Base-by-base conservation (phyloP, 345 rosid species). In the Hevea brasiliensis region DNA sequence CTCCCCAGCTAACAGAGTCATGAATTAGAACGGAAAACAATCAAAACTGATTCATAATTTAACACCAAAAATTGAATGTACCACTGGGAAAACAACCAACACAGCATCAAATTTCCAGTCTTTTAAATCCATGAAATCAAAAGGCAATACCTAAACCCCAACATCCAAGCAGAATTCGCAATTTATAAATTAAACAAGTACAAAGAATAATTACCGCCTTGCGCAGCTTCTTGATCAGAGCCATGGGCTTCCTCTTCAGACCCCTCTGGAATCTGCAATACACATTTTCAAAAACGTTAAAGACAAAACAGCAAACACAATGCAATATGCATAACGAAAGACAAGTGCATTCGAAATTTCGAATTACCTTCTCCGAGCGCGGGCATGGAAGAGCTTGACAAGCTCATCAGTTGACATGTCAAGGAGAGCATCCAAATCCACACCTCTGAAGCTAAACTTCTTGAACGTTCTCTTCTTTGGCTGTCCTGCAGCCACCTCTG, bases 261-360 rank as follows among this genome's bases (percentile, higher is more conserved):
- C 98, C 98, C 71, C 98, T 90, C 80, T 89, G 87, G 82, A 94
- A 94, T 93, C 98, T 94, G 77, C 18, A 72, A 24, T 53, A 11
- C 5, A 24, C 18, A 51, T 21, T 11, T 23, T n/a, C 37, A 61
- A 61, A 63, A 20, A 57, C 44, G 70, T 12, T 35, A 20, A 10
- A 47, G 24, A 63, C 29, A 60, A 21, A 32, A 24, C 6, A 27
- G 6, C 9, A 63, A 6, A 21, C 53, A 64, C n/a, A 35, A 27
- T 8, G 7, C 15, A 26, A 68, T 20, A 10, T 2, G 1, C 10
- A 18, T 3, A 41, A 12, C 15, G 21, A 45, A 27, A 48, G 17
- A 45, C 7, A 24, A 29, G 50, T 4, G 6, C 4, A 18, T 2
- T 20, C 4, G 8, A 65, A 54, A 35, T 1, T 21, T 14, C 37